Evolutionary conservation across 164 flowering plant genomes (phyloP).

Genomic region (Vitis rupestris): DNA sequence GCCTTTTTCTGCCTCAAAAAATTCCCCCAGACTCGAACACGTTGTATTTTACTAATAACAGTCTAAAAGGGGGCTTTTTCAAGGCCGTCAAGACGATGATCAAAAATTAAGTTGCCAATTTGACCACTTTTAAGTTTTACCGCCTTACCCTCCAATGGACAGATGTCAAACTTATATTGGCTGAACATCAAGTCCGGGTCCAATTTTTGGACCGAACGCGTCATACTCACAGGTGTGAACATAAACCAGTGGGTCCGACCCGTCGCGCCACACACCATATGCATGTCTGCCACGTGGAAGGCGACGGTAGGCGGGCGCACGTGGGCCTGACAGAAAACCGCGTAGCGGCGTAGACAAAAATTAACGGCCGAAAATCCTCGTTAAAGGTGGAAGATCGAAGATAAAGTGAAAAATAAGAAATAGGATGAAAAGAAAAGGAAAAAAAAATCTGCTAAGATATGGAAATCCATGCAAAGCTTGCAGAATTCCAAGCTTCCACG

Average conservation of each 20-base stretch:
- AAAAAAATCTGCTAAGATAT: background rate
- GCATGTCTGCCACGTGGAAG: slow-evolving; percentile 34
- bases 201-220: slow-evolving; percentile 9
- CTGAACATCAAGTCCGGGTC: background rate
- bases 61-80: no score
- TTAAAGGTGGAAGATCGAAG: background rate
- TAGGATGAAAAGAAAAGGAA: background rate
- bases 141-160: no score
- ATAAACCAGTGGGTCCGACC: slow-evolving; percentile 8
- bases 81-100: no score
- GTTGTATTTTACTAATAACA: no score
- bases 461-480: background rate
- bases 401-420: background rate
- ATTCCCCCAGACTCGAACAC: no score
- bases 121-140: no score
- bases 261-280: background rate
- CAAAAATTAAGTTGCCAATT: no score
- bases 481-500: background rate
- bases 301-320: slow-evolving; percentile 21
- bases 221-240: slow-evolving; percentile 20
- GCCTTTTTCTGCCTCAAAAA: no score
- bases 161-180: no score
- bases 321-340: slow-evolving; percentile 23
- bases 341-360: slow-evolving; percentile 2
- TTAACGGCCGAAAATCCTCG: slow-evolving; percentile 8